Percentiles rank a stretch among this genome's conserved stretches.
These are phyloP conservation scores for Gliomastix tumulicola DNA, from an alignment of 2,329 filamentous ascomycete species.

Conservation along the genomic window DNA sequence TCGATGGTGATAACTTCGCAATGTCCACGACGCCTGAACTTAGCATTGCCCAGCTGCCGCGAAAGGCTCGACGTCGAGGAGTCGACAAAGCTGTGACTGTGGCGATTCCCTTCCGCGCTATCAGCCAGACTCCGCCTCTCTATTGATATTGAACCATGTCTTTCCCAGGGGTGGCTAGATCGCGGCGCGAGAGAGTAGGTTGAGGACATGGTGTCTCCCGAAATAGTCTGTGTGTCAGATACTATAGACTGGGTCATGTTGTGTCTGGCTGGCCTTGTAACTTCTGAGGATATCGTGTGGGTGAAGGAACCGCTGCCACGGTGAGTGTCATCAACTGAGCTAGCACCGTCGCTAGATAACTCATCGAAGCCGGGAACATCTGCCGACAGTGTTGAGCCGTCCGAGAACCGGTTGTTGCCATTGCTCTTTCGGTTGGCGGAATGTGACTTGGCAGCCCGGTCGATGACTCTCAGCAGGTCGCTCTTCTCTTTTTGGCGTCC, in stretches of 20 bases:
- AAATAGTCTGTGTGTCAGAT: conserved; percentile 31
- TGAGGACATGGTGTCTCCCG: conserved; percentile 40
- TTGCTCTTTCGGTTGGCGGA: conserved; percentile 32
- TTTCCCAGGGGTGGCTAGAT: conserved; percentile 40
- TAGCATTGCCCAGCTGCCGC: conserved; percentile 46
- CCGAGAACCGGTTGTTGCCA: conserved; percentile 40
- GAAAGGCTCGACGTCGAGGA: conserved; percentile 42
- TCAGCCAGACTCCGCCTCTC: conserved; percentile 42
- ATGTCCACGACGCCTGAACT: conserved; percentile 54
- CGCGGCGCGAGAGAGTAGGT: conserved; percentile 31
- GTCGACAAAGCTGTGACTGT: conserved; percentile 30
- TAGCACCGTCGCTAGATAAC: conserved; percentile 52
- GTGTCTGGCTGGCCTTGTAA: conserved; percentile 23
- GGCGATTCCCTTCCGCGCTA: conserved; percentile 31
- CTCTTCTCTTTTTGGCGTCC: conserved; percentile 68
- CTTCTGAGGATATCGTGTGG: conserved; percentile 34
- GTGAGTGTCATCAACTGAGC: conserved; percentile 46
- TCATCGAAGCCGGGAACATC: conserved; percentile 42
- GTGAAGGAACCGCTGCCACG: conserved; percentile 42
- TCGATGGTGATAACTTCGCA: conserved; percentile 58
- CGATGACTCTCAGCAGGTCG: conserved; percentile 66
- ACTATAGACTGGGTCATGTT: conserved; percentile 28
- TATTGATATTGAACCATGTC: conserved; percentile 41
- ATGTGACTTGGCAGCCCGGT: conserved; percentile 66
- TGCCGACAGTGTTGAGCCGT: conserved; percentile 45